Conservation (phyloP, 495 filamentous ascomycete genomes). For the Choiromyces venosus region DNA sequence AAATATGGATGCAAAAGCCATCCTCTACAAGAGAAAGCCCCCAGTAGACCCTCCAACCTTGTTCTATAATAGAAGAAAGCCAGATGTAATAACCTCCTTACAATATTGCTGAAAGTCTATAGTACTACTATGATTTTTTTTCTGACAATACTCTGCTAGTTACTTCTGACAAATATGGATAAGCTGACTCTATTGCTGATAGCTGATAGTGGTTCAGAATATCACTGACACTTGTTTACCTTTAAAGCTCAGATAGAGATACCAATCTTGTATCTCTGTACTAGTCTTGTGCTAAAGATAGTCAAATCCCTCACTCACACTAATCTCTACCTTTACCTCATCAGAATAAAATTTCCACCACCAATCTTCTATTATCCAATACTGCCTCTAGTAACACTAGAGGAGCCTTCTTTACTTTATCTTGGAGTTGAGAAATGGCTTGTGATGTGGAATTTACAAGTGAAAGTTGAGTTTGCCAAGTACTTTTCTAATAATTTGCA, state of each 20-base stretch:
- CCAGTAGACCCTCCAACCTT: neutral
- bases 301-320: neutral
- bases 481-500: neutral
- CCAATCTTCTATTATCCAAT: slow-evolving; percentile 6
- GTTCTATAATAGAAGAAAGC: slow-evolving; percentile 4
- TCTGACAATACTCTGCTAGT: neutral
- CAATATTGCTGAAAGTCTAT: slow-evolving; percentile 2
- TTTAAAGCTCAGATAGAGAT: slow-evolving; percentile 3
- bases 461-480: neutral
- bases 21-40: slow-evolving; percentile 4
- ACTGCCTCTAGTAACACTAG: neutral
- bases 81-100: neutral
- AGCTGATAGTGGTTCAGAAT: neutral
- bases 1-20: neutral
- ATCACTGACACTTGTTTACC: neutral
- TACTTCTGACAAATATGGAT: neutral
- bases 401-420: neutral
- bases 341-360: neutral
- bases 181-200: neutral
- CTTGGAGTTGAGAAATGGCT: neutral
- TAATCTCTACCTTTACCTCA: slow-evolving; percentile 3
- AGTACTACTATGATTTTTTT: neutral
- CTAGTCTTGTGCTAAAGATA: neutral
- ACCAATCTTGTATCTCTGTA: neutral
- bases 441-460: neutral